Conservation (phyloP, 2,329 filamentous ascomycete genomes). For the Pyrenophora graminea region DNA sequence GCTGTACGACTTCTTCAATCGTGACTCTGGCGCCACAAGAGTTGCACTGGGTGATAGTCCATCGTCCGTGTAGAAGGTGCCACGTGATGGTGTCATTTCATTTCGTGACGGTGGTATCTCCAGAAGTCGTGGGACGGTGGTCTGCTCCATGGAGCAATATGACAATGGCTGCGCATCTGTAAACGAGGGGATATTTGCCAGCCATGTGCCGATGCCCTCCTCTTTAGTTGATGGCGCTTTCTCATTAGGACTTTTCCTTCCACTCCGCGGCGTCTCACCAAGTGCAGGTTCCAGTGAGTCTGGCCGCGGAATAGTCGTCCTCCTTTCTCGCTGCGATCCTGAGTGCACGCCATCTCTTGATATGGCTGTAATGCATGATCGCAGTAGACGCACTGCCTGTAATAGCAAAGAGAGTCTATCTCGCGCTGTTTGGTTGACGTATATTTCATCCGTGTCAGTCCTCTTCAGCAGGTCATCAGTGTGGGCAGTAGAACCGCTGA, state of each 20-base stretch:
- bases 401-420: conserved; percentile 30
- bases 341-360: conserved; percentile 17
- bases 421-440: conserved; percentile 30
- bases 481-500: conserved; percentile 21
- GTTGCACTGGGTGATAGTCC: conserved; percentile 27
- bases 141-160: conserved; percentile 15
- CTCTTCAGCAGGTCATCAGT: conserved; percentile 30
- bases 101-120: conserved; percentile 18
- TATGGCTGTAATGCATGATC: conserved; percentile 30
- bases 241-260: conserved; percentile 20
- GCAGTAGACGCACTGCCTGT: conserved; percentile 28
- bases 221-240: conserved; percentile 12
- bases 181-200: conserved; percentile 33
- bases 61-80: conserved; percentile 40
- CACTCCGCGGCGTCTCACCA: conserved; percentile 29
- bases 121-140: conserved; percentile 1
- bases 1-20: conserved; percentile 26
- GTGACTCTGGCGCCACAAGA: conserved; percentile 21
- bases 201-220: conserved; percentile 36
- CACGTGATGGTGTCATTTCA: conserved; percentile 23
- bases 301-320: conserved; percentile 26
- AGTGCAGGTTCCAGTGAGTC: conserved; percentile 29
- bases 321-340: conserved; percentile 10
- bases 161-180: conserved; percentile 23
- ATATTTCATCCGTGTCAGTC: conserved; percentile 32